These are phyloP conservation scores for Malassezia sympodialis DNA, from an alignment of 1,284 basidiomycete species.

Conservation along the genomic window DNA sequence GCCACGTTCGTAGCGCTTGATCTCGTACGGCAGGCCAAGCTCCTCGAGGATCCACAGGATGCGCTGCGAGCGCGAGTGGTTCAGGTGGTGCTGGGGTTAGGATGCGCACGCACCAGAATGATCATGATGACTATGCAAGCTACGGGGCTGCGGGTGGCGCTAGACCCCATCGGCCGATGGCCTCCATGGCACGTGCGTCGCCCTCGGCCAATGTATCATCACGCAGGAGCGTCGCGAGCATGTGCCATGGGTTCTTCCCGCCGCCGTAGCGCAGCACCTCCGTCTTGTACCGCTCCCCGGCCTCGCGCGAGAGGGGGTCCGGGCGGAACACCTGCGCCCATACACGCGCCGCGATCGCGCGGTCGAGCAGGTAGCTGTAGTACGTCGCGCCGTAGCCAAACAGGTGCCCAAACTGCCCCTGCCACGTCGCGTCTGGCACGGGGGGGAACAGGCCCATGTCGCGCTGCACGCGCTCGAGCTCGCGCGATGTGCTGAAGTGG, in stretches of 20 bases:
- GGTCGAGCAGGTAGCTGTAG: constrained; percentile 91
- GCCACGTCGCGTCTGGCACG: constrained; percentile 58
- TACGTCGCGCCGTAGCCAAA: constrained; percentile 96
- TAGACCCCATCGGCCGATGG: constrained; percentile 57
- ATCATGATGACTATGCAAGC: constrained; percentile 22
- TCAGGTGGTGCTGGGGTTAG: constrained; percentile 32
- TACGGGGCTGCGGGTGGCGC: neutral
- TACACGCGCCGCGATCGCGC: constrained; percentile 82
- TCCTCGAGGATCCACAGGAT: constrained; percentile 47
- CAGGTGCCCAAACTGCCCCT: constrained; percentile 88
- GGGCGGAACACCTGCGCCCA: constrained; percentile 66
- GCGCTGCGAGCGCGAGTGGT: constrained; percentile 44
- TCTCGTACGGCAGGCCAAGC: constrained; percentile 38
- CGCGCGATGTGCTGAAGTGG: constrained; percentile 59
- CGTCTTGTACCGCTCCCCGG: constrained; percentile 65
- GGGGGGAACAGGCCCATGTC: constrained; percentile 20
- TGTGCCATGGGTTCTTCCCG: constrained; percentile 82
- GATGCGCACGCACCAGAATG: constrained; percentile 17
- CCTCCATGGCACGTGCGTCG: constrained; percentile 70
- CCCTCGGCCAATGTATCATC: constrained; percentile 60
- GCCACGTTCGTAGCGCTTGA: constrained; percentile 38
- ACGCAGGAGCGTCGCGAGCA: constrained; percentile 68
- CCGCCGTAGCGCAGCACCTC: constrained; percentile 74
- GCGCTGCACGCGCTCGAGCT: constrained; percentile 47
- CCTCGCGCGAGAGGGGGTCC: constrained; percentile 46